A percentile compares a stretch with the other conserved stretches of the same genome.
Evolutionary conservation across 805 yeast species (phyloP).

Genomic region (Sporopachydermia quercuum): DNA sequence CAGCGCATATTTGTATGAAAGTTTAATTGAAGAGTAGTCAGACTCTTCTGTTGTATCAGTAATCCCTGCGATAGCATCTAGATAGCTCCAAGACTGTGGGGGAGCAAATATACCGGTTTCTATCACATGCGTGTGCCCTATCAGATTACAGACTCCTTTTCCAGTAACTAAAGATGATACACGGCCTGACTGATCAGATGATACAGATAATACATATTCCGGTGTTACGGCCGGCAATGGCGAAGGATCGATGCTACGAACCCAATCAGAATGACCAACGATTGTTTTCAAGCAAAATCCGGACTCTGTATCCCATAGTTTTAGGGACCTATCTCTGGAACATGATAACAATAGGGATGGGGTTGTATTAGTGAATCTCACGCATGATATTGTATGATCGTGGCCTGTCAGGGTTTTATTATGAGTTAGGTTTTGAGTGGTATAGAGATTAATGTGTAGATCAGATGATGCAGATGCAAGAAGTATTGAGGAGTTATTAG

Average conservation of each 20-base stretch:
- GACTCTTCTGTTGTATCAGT: conserved; percentile 3
- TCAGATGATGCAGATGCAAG: conserved; percentile 39
- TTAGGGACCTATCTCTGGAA: conserved; percentile 87
- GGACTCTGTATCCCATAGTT: conserved; percentile 46
- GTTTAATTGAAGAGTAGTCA: conserved; percentile 32
- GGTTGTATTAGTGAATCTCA: conserved; percentile 37
- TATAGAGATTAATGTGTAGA: conserved; percentile 44
- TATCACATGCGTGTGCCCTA: conserved; percentile 75
- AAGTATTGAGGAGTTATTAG: conserved; percentile 18
- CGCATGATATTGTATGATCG: conserved; percentile 67
- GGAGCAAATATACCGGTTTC: conserved; percentile 65
- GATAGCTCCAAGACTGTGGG: conserved; percentile 24
- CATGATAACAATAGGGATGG: conserved; percentile 41
- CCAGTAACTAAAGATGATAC: conserved; percentile 54
- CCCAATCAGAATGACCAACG: conserved; percentile 83
- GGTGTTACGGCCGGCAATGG: conserved; percentile 8
- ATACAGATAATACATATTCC: conserved; percentile 52
- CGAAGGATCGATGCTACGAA: conserved; percentile 42
- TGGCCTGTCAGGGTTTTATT: conserved; percentile 65
- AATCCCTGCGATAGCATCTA: conserved; percentile 30
- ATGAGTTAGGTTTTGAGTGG: conserved; percentile 31
- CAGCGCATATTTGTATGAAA: conserved; percentile 41
- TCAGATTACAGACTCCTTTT: conserved; percentile 46
- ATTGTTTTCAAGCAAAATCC: conserved; percentile 59
- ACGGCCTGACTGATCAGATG: conserved; percentile 65